Percentiles rank a stretch among this genome's conserved stretches.
These are phyloP conservation scores for Arabidopsis thaliana DNA, from an alignment of 345 rosid genomes.

Conservation along the genomic window DNA sequence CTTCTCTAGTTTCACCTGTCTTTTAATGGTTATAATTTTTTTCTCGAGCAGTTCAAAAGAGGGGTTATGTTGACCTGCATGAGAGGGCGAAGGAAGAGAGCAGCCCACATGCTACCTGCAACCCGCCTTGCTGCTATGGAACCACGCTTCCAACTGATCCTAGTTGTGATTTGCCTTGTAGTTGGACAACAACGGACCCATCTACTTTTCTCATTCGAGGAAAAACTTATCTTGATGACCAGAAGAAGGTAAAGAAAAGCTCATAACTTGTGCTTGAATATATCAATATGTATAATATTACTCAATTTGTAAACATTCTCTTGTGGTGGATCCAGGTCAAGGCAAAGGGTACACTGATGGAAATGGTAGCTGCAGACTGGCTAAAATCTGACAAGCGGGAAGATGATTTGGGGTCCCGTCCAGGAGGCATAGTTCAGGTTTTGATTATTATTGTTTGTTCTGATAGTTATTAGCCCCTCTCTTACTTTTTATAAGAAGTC, in stretches of 20 bases:
- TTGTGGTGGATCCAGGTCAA: constrained; percentile 60
- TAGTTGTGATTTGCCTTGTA: constrained; percentile 63
- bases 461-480: constrained; percentile 1
- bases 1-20: background rate
- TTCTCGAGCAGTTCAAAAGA: constrained; percentile 72
- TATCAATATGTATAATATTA: background rate
- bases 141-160: constrained; percentile 82
- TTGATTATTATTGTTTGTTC: constrained; percentile 19
- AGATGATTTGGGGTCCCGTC: constrained; percentile 88
- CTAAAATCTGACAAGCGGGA: constrained; percentile 85
- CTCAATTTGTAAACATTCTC: constrained; percentile 16
- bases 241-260: constrained; percentile 64
- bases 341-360: constrained; percentile 88
- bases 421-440: constrained; percentile 89
- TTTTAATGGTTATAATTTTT: constrained; percentile 28
- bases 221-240: constrained; percentile 76
- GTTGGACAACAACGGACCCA: constrained; percentile 84
- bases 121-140: constrained; percentile 69
- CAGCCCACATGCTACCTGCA: background rate
- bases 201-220: constrained; percentile 89
- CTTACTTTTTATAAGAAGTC: constrained; percentile 18
- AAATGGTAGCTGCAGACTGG: constrained; percentile 99
- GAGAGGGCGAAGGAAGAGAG: constrained; percentile 68
- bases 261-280: background rate
- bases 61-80: constrained; percentile 87